Base-by-base conservation (phyloP, 257 asterid genomes). In the Petrea volubilis region DNA sequence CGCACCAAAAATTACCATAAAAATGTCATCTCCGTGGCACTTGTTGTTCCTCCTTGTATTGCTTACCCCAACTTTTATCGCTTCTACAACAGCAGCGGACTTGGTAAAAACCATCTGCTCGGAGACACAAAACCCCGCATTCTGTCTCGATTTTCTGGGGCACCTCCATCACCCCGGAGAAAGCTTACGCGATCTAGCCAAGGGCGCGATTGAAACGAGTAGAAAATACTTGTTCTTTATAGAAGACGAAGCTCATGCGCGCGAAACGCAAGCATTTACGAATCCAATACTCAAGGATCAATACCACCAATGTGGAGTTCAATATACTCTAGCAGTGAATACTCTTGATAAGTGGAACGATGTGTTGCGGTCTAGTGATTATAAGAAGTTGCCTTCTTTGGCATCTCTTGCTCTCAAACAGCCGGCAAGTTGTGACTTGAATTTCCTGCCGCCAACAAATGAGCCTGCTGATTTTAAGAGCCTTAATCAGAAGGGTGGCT, bases 381-480 rank as follows among this genome's bases (percentile, higher is more conserved):
- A 21, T 34, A 23, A 46, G 2, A 74, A 65, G 55, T 3, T 73
- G 66, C 31, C 43, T 20, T 8, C 52, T 9, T 41, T 55, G 1
- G 72, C 60, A 31, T 8, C 75, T 2, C 10, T n/a, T 20, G 75
- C 68, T 59, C 2, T 70, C 40, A 7, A 36, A 10, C 59, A 71
- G 11, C 10, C 57, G 9, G 2, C 41, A 6, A 17, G 17, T 1
- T 68, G 74, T 40, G 74, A 56, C 28, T 1, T 1, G 2, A 68
- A 24, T 41, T 68, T 68, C 29, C 29, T 29, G 10, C 38, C 55
- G 5, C 55, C 64, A 1, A 21, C 7, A 6, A 3, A 0, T 8
- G 74, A 56, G 18, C 61, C 46, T 69, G 64, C 23, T 7, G 24
- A 11, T 0, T 56, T 69, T n/a, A 56, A 69, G 17, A 10, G 1